These are phyloP conservation scores for Pulveroboletus frians DNA, from an alignment of 768 basidiomycete genomes.

Conservation along the genomic window DNA sequence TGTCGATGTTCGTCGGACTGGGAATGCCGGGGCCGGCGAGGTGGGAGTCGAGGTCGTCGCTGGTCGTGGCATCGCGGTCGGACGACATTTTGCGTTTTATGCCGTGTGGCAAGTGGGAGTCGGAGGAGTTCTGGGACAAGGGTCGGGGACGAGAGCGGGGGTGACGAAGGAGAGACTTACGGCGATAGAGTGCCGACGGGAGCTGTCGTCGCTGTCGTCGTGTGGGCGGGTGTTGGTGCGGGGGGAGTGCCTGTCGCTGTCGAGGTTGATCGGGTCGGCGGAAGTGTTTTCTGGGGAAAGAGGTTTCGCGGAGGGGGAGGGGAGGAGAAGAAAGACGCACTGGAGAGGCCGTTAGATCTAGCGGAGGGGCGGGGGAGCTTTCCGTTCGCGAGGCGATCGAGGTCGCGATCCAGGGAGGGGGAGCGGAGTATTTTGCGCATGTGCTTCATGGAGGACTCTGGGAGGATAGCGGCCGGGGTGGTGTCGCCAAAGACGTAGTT, in stretches of 20 bases:
- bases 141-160: not conserved
- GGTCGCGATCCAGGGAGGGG: conserved; percentile 44
- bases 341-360: conserved; percentile 19
- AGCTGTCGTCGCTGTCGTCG: conserved; percentile 58
- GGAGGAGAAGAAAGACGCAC: conserved; percentile 18
- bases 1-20: conserved; percentile 52
- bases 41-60: conserved; percentile 63
- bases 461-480: conserved; percentile 29
- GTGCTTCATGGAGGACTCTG: conserved; percentile 35
- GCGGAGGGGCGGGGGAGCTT: conserved; percentile 16
- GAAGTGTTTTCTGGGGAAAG: conserved; percentile 27
- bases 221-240: conserved; percentile 33
- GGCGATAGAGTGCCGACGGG: conserved; percentile 70
- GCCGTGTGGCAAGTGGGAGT: conserved; percentile 48
- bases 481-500: conserved; percentile 67
- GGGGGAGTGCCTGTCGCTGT: conserved; percentile 30
- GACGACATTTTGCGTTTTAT: conserved; percentile 82
- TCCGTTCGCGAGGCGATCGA: conserved; percentile 16
- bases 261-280: not conserved
- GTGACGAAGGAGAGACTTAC: conserved; percentile 36
- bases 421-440: conserved; percentile 58
- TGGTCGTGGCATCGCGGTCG: conserved; percentile 50
- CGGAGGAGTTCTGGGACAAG: conserved; percentile 30
- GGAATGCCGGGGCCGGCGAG: conserved; percentile 65
- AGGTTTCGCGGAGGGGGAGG: conserved; percentile 7